Percentiles rank a stretch among this genome's conserved stretches.
Evolutionary conservation across 805 yeast species (phyloP).

Genomic region (Priceomyces melissophilus): DNA sequence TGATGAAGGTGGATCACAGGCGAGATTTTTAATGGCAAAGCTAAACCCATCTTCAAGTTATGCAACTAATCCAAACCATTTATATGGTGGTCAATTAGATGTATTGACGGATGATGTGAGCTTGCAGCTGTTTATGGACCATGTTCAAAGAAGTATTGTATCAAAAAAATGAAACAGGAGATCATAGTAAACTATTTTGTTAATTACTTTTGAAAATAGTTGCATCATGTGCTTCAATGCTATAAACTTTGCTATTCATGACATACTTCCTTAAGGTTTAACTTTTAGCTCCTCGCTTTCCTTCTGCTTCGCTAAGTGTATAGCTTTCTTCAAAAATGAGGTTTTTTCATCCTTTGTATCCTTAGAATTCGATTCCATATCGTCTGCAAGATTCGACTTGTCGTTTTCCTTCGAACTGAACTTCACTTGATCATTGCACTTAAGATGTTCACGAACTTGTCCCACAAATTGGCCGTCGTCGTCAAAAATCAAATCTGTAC

Average conservation of each 20-base stretch:
- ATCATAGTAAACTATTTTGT: not conserved
- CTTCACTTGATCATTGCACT: slow-evolving; percentile 24
- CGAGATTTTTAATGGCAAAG: slow-evolving; percentile 66
- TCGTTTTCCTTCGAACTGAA: slow-evolving; percentile 18
- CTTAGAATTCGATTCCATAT: slow-evolving; percentile 10
- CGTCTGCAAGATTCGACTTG: slow-evolving; percentile 14
- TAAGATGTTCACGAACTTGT: slow-evolving; percentile 37
- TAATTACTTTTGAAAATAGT: not conserved
- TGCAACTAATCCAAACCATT: slow-evolving; percentile 33
- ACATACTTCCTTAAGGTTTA: not conserved
- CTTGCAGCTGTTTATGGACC: slow-evolving; percentile 55
- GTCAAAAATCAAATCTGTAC: slow-evolving; percentile 57
- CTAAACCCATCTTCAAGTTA: slow-evolving; percentile 64
- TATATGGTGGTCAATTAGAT: slow-evolving; percentile 27
- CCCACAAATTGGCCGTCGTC: slow-evolving; percentile 42
- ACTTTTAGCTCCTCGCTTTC: not conserved
- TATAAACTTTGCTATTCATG: not conserved
- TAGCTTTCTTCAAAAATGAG: slow-evolving; percentile 19
- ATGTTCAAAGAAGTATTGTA: slow-evolving; percentile 40
- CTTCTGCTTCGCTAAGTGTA: slow-evolving; percentile 9
- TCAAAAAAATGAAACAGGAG: slow-evolving; percentile 9
- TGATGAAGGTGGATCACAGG: slow-evolving; percentile 75
- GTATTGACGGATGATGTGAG: slow-evolving; percentile 60
- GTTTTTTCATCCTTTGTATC: slow-evolving; percentile 11
- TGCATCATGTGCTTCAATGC: not conserved